phyloP scores from a whole-genome alignment of 2,329 filamentous ascomycete genomes.

The Lachnellula willkommii region DNA sequence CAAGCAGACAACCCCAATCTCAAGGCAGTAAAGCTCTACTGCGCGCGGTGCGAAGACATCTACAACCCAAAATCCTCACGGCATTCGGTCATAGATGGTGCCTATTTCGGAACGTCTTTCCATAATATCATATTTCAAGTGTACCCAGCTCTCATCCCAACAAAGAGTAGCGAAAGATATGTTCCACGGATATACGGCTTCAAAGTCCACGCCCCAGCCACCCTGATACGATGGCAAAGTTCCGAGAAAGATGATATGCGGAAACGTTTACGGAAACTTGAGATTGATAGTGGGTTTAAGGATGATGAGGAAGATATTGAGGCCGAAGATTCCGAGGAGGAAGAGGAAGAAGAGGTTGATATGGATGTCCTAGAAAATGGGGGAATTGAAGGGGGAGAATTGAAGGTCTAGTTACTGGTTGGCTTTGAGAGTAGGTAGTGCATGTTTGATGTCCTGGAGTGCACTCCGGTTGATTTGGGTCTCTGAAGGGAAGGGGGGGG shows the following conservation, averaged over 20 bases:
- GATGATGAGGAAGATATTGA: constrained; percentile 57
- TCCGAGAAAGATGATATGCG: constrained; percentile 76
- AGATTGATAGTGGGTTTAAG: constrained; percentile 75
- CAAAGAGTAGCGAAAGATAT: constrained; percentile 81
- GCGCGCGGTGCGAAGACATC: constrained; percentile 91
- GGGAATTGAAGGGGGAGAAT: constrained; percentile 15
- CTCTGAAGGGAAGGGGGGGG: background rate
- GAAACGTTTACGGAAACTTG: constrained; percentile 62
- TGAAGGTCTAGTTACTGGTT: constrained; percentile 12
- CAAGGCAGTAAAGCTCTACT: constrained; percentile 95
- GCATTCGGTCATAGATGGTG: constrained; percentile 91
- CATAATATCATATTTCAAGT: constrained; percentile 99
- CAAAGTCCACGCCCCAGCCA: constrained; percentile 84
- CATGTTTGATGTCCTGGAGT: background rate
- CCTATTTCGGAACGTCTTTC: constrained; percentile 97
- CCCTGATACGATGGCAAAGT: constrained; percentile 88
- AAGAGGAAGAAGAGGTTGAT: constrained; percentile 38
- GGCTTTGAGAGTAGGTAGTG: constrained; percentile 1
- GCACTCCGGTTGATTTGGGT: background rate
- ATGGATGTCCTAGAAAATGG: constrained; percentile 25
- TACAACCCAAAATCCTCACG: constrained; percentile 98
- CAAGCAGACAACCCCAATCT: constrained; percentile 82
- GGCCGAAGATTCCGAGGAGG: constrained; percentile 53
- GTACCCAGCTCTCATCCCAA: constrained; percentile 81
- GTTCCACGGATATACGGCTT: constrained; percentile 91